Conservation (phyloP, 2,329 filamentous ascomycete genomes). For the Ophioceras dolichostomum region DNA sequence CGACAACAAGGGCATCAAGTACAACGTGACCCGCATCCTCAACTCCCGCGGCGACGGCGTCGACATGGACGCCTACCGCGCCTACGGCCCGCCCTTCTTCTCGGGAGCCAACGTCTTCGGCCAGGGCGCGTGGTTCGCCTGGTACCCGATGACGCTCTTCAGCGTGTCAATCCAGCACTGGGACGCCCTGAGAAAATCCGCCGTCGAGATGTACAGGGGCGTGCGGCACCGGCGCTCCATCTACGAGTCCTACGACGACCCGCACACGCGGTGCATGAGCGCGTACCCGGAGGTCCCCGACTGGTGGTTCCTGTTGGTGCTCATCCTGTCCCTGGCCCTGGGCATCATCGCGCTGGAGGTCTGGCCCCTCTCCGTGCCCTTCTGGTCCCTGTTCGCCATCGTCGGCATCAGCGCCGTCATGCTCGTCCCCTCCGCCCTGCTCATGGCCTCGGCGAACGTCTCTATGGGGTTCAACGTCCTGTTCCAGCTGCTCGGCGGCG, state of each 20-base stretch:
- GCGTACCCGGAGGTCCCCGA: slow-evolving; percentile 33
- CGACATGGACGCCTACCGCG: neutral
- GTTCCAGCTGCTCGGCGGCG: slow-evolving; percentile 27
- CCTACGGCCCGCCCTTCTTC: slow-evolving; percentile 5
- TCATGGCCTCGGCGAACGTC: slow-evolving; percentile 29
- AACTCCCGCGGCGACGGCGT: slow-evolving; percentile 22
- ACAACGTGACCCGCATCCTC: slow-evolving; percentile 30
- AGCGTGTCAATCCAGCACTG: slow-evolving; percentile 4
- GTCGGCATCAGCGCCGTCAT: slow-evolving; percentile 25
- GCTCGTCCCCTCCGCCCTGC: slow-evolving; percentile 26
- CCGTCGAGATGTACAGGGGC: slow-evolving; percentile 23
- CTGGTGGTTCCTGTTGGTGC: slow-evolving; percentile 33
- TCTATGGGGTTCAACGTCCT: slow-evolving; percentile 25
- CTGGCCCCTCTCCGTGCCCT: slow-evolving; percentile 15
- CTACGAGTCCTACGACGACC: slow-evolving; percentile 28
- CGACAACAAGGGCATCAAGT: slow-evolving; percentile 33
- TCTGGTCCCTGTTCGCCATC: slow-evolving; percentile 15
- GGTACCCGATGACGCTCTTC: slow-evolving; percentile 3
- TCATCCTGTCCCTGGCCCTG: slow-evolving; percentile 16
- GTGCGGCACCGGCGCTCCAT: slow-evolving; percentile 24
- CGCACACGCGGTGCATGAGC: slow-evolving; percentile 28
- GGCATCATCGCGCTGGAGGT: slow-evolving; percentile 17
- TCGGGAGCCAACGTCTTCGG: slow-evolving; percentile 3
- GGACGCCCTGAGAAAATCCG: slow-evolving; percentile 22
- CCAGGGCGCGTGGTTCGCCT: slow-evolving; percentile 1